Conservation (phyloP, 139 green algal species). For the Gonium pectorale region DNA sequence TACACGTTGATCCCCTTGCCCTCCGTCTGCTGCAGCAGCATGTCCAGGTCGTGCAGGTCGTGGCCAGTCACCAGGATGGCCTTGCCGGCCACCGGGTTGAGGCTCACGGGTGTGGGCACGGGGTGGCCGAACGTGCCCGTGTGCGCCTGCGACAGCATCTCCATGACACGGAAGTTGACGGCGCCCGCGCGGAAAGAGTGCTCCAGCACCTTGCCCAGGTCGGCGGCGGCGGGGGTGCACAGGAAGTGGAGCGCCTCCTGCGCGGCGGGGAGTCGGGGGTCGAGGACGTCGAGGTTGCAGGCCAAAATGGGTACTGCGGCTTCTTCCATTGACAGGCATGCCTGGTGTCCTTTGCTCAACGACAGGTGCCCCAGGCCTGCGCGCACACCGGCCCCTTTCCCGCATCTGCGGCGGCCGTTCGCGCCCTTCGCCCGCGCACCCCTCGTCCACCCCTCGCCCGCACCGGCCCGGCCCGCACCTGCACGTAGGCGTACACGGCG, state of each 20-base stretch:
- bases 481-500: constrained; percentile 59
- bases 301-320: too few species aligned
- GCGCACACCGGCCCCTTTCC: too few species aligned
- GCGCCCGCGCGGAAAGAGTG: constrained; percentile 63
- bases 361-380: too few species aligned
- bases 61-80: constrained; percentile 81
- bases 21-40: constrained; percentile 76
- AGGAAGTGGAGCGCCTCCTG: constrained; percentile 59
- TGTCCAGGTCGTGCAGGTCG: constrained; percentile 81
- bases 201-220: constrained; percentile 58
- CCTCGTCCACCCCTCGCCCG: too few species aligned
- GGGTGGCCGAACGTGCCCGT: constrained; percentile 71
- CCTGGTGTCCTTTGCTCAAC: too few species aligned
- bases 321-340: too few species aligned
- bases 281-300: neutral
- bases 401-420: too few species aligned
- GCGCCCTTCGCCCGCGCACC: too few species aligned
- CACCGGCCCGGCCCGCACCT: neutral
- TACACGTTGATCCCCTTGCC: constrained; percentile 82
- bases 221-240: constrained; percentile 29
- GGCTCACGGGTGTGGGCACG: constrained; percentile 65
- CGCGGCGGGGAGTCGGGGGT: neutral
- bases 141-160: constrained; percentile 72
- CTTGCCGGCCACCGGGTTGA: constrained; percentile 74
- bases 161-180: constrained; percentile 71